These are phyloP conservation scores for Lactarius tabidus DNA, from an alignment of 768 basidiomycete species.

Conservation along the genomic window DNA sequence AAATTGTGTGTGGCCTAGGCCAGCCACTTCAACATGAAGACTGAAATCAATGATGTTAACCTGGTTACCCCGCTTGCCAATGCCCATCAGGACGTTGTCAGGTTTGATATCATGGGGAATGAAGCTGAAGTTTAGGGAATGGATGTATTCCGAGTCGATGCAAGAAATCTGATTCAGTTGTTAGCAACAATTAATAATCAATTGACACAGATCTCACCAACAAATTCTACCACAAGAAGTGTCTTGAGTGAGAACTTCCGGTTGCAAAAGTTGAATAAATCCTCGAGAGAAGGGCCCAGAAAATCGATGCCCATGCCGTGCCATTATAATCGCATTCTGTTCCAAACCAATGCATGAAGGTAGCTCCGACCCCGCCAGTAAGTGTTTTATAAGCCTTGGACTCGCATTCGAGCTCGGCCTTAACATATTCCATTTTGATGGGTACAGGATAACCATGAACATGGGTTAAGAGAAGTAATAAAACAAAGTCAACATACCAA, in stretches of 20 bases:
- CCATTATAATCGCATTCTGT: constrained; percentile 99
- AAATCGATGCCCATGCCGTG: constrained; percentile 99
- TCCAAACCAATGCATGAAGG: constrained; percentile 94
- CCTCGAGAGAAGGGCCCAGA: constrained; percentile 86
- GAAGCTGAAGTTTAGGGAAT: constrained; percentile 99
- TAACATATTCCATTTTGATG: constrained; percentile 99
- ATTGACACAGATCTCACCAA: constrained; percentile 37
- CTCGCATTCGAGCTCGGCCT: constrained; percentile 99
- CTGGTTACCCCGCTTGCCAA: constrained; percentile 99
- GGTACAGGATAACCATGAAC: constrained; percentile 42
- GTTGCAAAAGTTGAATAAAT: constrained; percentile 93
- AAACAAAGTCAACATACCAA: constrained; percentile 59
- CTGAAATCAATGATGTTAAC: constrained; percentile 99
- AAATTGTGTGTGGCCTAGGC: too few relatives aligned
- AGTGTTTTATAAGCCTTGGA: constrained; percentile 93
- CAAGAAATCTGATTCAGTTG: constrained; percentile 73
- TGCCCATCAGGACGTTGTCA: constrained; percentile 99
- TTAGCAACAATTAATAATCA: constrained; percentile 6
- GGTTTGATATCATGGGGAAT: constrained; percentile 98
- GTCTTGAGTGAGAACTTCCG: constrained; percentile 98
- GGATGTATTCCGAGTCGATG: constrained; percentile 98
- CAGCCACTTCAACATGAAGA: too few relatives aligned
- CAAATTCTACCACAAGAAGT: constrained; percentile 90
- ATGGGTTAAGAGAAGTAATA: not conserved
- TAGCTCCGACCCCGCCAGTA: constrained; percentile 97